Evolutionary conservation across 2,329 filamentous ascomycete species (phyloP).

Genomic region (Neonectria sp.): DNA sequence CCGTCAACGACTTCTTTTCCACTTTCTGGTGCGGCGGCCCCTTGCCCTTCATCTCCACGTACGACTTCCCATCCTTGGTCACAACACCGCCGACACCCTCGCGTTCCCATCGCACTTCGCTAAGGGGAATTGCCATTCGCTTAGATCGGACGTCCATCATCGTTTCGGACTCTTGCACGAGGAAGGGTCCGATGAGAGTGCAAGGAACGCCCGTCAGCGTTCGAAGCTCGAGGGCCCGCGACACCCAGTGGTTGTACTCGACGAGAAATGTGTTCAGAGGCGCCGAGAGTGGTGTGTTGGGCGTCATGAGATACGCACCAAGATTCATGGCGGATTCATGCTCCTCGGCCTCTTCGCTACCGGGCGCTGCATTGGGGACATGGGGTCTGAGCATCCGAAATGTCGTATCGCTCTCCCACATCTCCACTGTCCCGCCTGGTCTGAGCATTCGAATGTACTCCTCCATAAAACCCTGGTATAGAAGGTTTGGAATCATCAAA

Average conservation of each 20-base stretch:
- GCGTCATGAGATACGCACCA: constrained; percentile 86
- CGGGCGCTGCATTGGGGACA: constrained; percentile 66
- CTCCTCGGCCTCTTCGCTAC: constrained; percentile 62
- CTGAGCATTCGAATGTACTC: constrained; percentile 84
- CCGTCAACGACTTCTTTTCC: constrained; percentile 69
- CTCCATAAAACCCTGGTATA: constrained; percentile 71
- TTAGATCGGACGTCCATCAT: constrained; percentile 80
- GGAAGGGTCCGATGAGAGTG: constrained; percentile 80
- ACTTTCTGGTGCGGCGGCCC: constrained; percentile 56
- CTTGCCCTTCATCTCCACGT: constrained; percentile 68
- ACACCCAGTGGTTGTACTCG: constrained; percentile 88
- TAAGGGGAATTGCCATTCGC: constrained; percentile 88
- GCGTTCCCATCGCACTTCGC: constrained; percentile 89
- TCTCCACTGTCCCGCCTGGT: constrained; percentile 84
- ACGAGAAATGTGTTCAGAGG: constrained; percentile 86
- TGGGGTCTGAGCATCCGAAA: constrained; percentile 88
- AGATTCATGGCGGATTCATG: constrained; percentile 78
- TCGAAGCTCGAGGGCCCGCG: constrained; percentile 80
- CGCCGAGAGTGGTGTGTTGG: constrained; percentile 85
- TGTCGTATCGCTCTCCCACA: constrained; percentile 91
- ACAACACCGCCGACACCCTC: constrained; percentile 77
- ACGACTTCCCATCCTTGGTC: constrained; percentile 73
- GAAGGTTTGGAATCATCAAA: constrained; percentile 73
- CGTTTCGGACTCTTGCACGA: constrained; percentile 84
- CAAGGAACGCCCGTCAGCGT: constrained; percentile 84